Evolutionary conservation across 225 moss, liverwort and hornwort genomes (phyloP).

Genomic region (Bryoerythrophyllum caledonicum): DNA sequence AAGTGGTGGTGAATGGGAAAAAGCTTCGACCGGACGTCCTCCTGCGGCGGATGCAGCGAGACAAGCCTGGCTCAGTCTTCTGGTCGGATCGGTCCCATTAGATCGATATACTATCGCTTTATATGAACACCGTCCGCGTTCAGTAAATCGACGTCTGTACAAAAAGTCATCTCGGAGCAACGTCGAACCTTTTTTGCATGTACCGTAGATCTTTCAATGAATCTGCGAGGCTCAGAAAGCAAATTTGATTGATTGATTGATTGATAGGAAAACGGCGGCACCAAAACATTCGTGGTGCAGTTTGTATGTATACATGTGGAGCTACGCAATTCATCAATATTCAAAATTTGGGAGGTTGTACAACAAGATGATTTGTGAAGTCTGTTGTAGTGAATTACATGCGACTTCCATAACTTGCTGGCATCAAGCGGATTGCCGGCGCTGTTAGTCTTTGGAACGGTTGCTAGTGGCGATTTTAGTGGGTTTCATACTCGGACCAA

Average conservation of each 20-base stretch:
- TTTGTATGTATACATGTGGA: not conserved
- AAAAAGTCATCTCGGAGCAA: not conserved
- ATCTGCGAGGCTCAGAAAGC: not conserved
- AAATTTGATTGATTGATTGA: not conserved
- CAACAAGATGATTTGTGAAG: not conserved
- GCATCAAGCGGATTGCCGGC: no score
- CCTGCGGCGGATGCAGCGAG: slow-evolving; percentile 11
- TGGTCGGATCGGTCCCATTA: not conserved
- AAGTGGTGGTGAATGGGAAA: slow-evolving; percentile 26
- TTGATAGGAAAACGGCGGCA: no score
- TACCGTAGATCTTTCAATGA: not conserved
- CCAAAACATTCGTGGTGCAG: not conserved
- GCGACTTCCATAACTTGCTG: no score
- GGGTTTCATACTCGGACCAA: no score
- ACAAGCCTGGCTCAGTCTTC: not conserved
- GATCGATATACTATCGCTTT: no score
- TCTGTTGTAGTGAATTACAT: no score
- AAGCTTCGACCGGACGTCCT: not conserved
- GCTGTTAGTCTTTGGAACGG: no score
- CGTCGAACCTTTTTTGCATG: not conserved
- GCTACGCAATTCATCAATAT: not conserved
- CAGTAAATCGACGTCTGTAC: no score
- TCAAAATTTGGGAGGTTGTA: not conserved
- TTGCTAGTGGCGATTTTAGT: no score
- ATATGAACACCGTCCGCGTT: no score